A percentile compares a stretch with the other conserved stretches of the same genome.
Evolutionary conservation across 129 eudicot genomes (phyloP).

Genomic region (sunflower (Helianthus annuus)): DNA sequence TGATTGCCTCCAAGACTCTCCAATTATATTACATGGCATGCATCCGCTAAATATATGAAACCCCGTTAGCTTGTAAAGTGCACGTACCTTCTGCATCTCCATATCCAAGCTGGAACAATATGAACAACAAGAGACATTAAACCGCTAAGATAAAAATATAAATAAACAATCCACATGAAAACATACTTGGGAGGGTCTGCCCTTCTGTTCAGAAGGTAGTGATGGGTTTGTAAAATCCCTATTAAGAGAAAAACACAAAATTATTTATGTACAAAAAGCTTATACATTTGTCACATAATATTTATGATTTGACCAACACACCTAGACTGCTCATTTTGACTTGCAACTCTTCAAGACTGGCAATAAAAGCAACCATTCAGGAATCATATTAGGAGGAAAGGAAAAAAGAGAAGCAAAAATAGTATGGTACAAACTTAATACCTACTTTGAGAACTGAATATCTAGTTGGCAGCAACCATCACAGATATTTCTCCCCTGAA

Average conservation of each 20-base stretch:
- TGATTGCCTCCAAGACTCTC: too few species aligned
- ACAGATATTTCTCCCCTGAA: constrained; percentile 90
- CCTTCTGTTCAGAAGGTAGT: constrained; percentile 89
- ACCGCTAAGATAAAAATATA: background rate
- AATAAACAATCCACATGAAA: background rate
- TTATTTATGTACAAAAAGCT: constrained; percentile 8
- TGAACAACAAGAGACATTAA: constrained; percentile 13
- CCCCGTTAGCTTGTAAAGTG: too few species aligned
- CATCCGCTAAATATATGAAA: too few species aligned
- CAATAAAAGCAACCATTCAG: constrained; percentile 20
- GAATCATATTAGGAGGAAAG: background rate
- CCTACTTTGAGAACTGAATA: constrained; percentile 95
- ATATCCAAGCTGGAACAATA: constrained; percentile 67
- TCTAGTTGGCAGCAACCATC: constrained; percentile 99
- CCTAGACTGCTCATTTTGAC: constrained; percentile 97
- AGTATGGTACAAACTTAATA: constrained; percentile 20
- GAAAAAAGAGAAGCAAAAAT: background rate
- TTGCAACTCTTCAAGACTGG: constrained; percentile 96
- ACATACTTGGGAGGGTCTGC: constrained; percentile 86
- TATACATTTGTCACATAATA: background rate
- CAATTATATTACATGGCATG: too few species aligned
- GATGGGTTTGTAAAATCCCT: constrained; percentile 95
- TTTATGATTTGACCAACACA: constrained; percentile 28
- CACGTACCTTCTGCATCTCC: constrained; percentile 20
- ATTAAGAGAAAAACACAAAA: constrained; percentile 1